A percentile compares a stretch with the other conserved stretches of the same genome.
These are phyloP conservation scores for Anthoceros angustus DNA, from an alignment of 225 moss, liverwort and hornwort species.

Conservation along the genomic window DNA sequence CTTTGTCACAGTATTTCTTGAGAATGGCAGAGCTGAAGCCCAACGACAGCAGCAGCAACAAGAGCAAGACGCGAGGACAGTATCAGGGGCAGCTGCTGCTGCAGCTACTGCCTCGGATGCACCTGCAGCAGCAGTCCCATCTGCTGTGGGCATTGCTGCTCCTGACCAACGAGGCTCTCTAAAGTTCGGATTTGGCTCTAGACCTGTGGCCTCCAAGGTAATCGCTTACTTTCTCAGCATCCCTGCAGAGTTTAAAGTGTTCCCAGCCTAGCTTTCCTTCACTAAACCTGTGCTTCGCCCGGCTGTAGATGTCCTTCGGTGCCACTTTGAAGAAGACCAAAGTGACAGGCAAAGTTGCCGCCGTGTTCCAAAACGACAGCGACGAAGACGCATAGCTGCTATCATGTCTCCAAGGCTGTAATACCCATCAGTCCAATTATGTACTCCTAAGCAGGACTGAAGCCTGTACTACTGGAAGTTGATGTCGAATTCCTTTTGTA, in stretches of 20 bases:
- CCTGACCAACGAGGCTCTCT: constrained; percentile 57
- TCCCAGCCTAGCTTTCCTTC: neutral
- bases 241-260: neutral
- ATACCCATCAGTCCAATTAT: too few species aligned
- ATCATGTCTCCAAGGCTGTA: neutral
- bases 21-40: constrained; percentile 45
- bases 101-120: constrained; percentile 24
- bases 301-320: constrained; percentile 54
- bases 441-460: too few species aligned
- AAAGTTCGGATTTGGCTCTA: constrained; percentile 85
- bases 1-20: neutral
- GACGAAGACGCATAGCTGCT: constrained; percentile 31
- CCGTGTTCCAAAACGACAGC: constrained; percentile 50
- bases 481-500: too few species aligned
- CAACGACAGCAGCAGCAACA: constrained; percentile 63
- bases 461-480: too few species aligned
- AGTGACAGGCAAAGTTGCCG: constrained; percentile 44
- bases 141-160: constrained; percentile 9
- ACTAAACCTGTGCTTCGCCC: neutral
- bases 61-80: constrained; percentile 8
- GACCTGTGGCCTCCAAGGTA: constrained; percentile 59
- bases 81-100: constrained; percentile 7
- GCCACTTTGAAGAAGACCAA: constrained; percentile 49
- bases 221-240: neutral
- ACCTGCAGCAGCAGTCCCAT: constrained; percentile 13